Percentiles rank a stretch among this genome's conserved stretches.
These are phyloP conservation scores for Tolypocladium paradoxum DNA, from an alignment of 2,329 filamentous ascomycete species.

Conservation along the genomic window DNA sequence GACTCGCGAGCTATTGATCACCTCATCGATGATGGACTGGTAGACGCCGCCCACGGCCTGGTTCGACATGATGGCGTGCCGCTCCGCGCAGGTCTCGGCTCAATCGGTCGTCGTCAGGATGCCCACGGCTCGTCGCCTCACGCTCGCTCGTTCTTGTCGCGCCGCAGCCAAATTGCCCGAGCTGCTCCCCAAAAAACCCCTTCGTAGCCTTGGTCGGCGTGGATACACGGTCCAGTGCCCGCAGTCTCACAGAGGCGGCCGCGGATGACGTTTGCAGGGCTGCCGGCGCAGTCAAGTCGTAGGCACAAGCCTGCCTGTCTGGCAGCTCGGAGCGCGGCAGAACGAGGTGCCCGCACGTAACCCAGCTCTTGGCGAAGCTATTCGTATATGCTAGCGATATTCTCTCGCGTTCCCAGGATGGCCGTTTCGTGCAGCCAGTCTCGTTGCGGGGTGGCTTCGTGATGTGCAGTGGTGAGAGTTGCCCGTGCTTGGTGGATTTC, in stretches of 20 bases:
- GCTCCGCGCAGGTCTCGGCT: neutral
- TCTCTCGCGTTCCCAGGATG: constrained; percentile 3
- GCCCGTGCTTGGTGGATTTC: constrained; percentile 18
- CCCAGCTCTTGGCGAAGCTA: neutral
- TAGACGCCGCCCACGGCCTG: constrained; percentile 65
- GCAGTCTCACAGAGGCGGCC: neutral
- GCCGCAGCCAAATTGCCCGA: neutral
- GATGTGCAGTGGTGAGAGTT: constrained; percentile 29
- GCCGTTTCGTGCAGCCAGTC: constrained; percentile 5
- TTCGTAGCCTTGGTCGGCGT: neutral
- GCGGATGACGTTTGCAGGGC: neutral
- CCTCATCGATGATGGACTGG: constrained; percentile 65
- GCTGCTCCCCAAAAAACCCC: neutral
- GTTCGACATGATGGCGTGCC: constrained; percentile 42
- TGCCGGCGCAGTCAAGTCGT: neutral
- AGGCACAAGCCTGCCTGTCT: neutral
- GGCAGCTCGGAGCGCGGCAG: neutral
- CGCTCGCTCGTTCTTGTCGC: neutral
- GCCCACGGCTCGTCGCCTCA: neutral
- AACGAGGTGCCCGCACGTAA: neutral
- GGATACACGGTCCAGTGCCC: neutral
- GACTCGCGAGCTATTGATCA: constrained; percentile 82
- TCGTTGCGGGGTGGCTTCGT: constrained; percentile 14
- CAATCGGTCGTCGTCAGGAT: neutral
- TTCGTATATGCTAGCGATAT: constrained; percentile 1